Base-by-base conservation (phyloP, 768 basidiomycete genomes). In the Rhodotorula diobovata region DNA sequence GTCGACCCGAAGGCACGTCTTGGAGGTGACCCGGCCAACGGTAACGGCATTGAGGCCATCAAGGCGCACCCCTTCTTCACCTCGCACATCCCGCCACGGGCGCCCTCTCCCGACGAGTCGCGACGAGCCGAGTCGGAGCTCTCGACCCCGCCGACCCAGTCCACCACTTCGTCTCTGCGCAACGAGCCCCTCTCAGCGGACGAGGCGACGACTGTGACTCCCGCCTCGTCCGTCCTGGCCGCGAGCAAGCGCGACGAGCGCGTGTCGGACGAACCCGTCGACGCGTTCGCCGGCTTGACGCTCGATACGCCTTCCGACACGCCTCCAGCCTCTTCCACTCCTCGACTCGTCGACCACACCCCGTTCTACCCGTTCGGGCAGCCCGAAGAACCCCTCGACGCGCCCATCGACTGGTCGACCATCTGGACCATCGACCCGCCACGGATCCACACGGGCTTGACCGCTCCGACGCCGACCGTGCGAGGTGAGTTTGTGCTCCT, bases 341-440 rank as follows among this genome's bases (percentile, higher is more conserved):
- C 68, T 16, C 35, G 56, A 18, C 32, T 63, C 8, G 18, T 43
- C 54, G 63, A 25, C 43, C 30, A 25, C 63, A 53, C 34, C 34
- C 14, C 16, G 32, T 20, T 5, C 32, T 63, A 18, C 50, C 34
- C 6, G 34, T 43, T 11, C 54, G 63, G 21, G 14, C 60, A 51
- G 12, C 43, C 39, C 28, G 30, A 48, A 14, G 30, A 71, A 21
- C 41, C 61, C 2, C 61, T 71, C 56, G 66, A 67, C 46, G 48
- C 32, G 10, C 63, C 70, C 5, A 71, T 77, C 57, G 74, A 78
- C 63, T 79, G 74, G 45, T 30, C n/a, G 16, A 74, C 62, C 7
- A 76, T 79, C 37, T 79, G 78, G 78, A 71, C 56, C 0, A 32
- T 66, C 28, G 54, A 62, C 2, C 72, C 76, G 10, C 78, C 77